Base-by-base conservation (phyloP, 2,329 filamentous ascomycete genomes). In the Ceratocystis alfenasii region DNA sequence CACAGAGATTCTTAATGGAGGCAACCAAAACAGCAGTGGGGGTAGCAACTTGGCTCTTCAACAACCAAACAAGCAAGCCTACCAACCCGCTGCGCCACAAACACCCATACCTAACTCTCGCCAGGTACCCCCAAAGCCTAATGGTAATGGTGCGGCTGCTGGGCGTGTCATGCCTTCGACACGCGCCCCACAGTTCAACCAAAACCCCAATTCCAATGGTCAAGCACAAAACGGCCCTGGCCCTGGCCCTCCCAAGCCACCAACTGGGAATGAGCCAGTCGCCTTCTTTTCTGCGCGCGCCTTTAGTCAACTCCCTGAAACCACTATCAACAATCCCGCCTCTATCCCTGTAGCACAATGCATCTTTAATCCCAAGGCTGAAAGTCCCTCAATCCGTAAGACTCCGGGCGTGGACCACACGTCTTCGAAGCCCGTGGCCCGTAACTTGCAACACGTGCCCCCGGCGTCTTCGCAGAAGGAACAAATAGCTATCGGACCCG, bases 331-430 rank as follows among this genome's bases (percentile, higher is more conserved):
- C 61, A 79, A 69, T 68, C 77, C 74, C 50, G 77, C 78, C 69
- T 73, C 70, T 60, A 76, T 73, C 72, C 78, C 78, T 2, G 74
- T 77, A 46, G 75, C 76, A 6, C 77, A 77, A 5, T 80, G 83
- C 12, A 77, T 80, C 28, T 93, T 92, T 74, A 87, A 92, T 70
- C 88, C 87, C 2, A 85, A 85, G 67, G 81, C 85, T 5, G 87
- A 92, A 71, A 90, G 87, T 68, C 91, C 92, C 0, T 94, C 91
- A 0, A 91, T 96, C 72, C 84, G 90, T 68, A 92, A 93, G 73
- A 96, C 93, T 0, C 88, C 88, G 0, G 92, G 92, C 1, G 82
- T 96, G 48, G 90, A 96, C 71, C 90, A 95, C 72, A 85, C 78
- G 25, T 87, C 84, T 63, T 92, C 88, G 3, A 86, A 87, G 64